Evolutionary conservation across 495 filamentous ascomycete genomes (phyloP).

Genomic region (Aspergillus saccharolyticus): DNA sequence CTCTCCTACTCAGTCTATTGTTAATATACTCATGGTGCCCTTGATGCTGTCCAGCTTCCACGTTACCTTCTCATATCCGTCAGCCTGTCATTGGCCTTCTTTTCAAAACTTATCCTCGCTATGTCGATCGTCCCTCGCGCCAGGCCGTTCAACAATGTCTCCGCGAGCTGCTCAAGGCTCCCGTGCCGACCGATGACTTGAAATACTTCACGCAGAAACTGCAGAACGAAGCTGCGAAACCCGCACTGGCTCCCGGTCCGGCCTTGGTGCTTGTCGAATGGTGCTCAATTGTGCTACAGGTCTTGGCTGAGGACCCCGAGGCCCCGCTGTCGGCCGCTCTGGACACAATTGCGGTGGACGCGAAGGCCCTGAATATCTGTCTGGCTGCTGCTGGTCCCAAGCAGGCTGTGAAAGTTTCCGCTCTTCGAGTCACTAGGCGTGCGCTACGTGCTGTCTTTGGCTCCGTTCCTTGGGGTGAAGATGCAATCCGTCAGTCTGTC

Average conservation of each 20-base stretch:
- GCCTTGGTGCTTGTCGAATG: conserved; percentile 90
- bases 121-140: conserved; percentile 78
- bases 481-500: conserved; percentile 59
- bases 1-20: background rate
- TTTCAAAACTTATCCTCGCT: conserved; percentile 81
- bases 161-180: conserved; percentile 53
- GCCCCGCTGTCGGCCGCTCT: conserved; percentile 63
- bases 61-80: conserved; percentile 31
- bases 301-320: conserved; percentile 45
- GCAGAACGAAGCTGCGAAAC: conserved; percentile 62
- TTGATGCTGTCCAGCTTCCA: conserved; percentile 20
- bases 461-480: conserved; percentile 48
- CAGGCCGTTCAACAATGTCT: conserved; percentile 76
- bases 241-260: conserved; percentile 66
- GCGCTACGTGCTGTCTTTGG: conserved; percentile 66
- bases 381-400: conserved; percentile 56
- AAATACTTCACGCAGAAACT: conserved; percentile 54
- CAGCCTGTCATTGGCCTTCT: conserved; percentile 59
- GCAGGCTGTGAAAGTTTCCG: conserved; percentile 55
- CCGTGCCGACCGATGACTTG: conserved; percentile 46
- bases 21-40: background rate
- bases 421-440: conserved; percentile 66
- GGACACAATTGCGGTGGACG: conserved; percentile 56
- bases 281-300: conserved; percentile 71
- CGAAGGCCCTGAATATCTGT: conserved; percentile 71